phyloP scores from a whole-genome alignment of 345 rosid species.

The Eucalyptus rudis region DNA sequence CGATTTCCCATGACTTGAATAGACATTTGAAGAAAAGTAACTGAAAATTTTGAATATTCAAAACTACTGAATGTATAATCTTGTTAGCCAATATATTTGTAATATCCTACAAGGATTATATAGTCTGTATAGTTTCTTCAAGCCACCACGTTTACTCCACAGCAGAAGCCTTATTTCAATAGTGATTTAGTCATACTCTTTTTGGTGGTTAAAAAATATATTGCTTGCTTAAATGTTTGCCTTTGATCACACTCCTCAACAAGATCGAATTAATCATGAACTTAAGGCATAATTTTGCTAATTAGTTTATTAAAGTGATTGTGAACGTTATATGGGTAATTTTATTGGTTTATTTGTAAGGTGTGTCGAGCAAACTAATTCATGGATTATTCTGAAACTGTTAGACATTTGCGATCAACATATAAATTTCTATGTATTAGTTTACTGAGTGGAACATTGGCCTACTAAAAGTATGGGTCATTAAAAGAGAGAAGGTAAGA shows the following conservation, averaged over 20 bases:
- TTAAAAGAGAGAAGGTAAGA: not conserved
- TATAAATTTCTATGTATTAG: no score
- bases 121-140: not conserved
- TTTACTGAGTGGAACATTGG: not conserved
- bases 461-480: not conserved
- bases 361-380: no score
- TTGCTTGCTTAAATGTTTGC: not conserved
- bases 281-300: not conserved
- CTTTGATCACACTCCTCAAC: not conserved
- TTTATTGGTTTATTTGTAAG: not conserved
- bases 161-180: not conserved
- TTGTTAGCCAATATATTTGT: not conserved
- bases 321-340: not conserved
- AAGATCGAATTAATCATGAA: not conserved
- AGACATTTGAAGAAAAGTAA: not conserved
- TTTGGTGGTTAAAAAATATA: not conserved
- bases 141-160: not conserved
- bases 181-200: not conserved
- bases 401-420: no score
- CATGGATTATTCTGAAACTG: rapidly evolving
- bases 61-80: not conserved
- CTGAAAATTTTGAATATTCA: not conserved
- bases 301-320: not conserved
- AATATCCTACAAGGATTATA: no score
- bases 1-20: rapidly evolving